Percentiles rank a stretch among this genome's conserved stretches.
Conservation (phyloP, 345 rosid genomes). For the Brassica juncea region DNA sequence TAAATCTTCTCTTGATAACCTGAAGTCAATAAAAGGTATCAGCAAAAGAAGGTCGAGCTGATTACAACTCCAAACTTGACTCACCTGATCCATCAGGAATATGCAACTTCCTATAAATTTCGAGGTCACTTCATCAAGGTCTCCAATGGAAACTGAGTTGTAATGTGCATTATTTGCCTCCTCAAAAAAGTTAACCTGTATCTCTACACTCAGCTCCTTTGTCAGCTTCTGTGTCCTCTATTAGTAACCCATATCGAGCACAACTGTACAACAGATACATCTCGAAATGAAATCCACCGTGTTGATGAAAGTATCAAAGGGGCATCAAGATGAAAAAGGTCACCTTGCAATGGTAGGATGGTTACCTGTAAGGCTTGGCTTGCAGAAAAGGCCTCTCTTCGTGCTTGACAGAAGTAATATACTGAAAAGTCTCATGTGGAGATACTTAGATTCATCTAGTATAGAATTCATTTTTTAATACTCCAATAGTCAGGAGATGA, state of each 20-base stretch:
- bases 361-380: conserved; percentile 75
- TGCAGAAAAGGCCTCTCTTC: conserved; percentile 75
- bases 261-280: conserved; percentile 2
- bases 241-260: neutral
- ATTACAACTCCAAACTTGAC: conserved; percentile 13
- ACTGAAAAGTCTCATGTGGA: conserved; percentile 83
- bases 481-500: neutral
- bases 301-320: neutral
- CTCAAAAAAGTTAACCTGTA: conserved; percentile 93
- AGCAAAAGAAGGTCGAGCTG: neutral
- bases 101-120: conserved; percentile 72
- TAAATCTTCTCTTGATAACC: conserved; percentile 94
- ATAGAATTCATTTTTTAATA: no score
- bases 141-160: no score
- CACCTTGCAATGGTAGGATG: conserved; percentile 38
- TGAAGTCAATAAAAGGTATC: conserved; percentile 32
- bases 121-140: no score
- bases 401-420: conserved; percentile 82
- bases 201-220: conserved; percentile 70
- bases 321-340: neutral
- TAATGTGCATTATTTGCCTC: conserved; percentile 42
- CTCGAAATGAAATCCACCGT: neutral
- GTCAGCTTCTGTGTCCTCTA: conserved; percentile 83
- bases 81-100: conserved; percentile 99
- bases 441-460: neutral